phyloP scores from a whole-genome alignment of 2,329 filamentous ascomycete species.

The Xylaria sp. region DNA sequence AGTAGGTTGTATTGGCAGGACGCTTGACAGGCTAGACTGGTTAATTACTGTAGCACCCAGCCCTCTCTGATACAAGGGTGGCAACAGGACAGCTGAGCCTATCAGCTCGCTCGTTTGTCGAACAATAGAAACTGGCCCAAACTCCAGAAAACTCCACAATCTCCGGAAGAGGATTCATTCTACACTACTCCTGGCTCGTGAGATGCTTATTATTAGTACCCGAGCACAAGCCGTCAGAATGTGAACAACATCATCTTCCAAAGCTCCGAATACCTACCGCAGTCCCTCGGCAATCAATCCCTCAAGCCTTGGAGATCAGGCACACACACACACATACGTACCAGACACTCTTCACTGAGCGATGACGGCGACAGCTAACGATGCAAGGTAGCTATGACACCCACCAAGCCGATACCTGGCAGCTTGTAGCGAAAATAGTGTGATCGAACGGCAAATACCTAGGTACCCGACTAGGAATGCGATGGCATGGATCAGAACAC shows the following conservation, averaged over 20 bases:
- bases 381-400: constrained; percentile 1
- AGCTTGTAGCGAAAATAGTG: constrained; percentile 6
- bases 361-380: background rate
- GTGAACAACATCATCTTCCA: background rate
- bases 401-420: background rate
- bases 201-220: constrained; percentile 32
- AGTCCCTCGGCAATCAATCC: constrained; percentile 1
- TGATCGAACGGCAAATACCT: constrained; percentile 23
- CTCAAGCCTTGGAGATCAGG: background rate
- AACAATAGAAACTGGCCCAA: constrained; percentile 48
- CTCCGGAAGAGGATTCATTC: constrained; percentile 40
- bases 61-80: constrained; percentile 36
- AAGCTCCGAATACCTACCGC: background rate
- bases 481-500: constrained; percentile 27
- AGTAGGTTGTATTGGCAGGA: constrained; percentile 33
- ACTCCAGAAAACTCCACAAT: constrained; percentile 47
- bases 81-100: constrained; percentile 44
- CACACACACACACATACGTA: too few species aligned
- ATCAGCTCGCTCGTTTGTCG: constrained; percentile 42
- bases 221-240: background rate
- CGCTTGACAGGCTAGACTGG: constrained; percentile 44
- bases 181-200: constrained; percentile 16
- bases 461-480: constrained; percentile 29
- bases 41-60: constrained; percentile 42
- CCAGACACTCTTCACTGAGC: background rate